phyloP scores from a whole-genome alignment of 768 basidiomycete genomes.

The Hygrophorus pudorinus region DNA sequence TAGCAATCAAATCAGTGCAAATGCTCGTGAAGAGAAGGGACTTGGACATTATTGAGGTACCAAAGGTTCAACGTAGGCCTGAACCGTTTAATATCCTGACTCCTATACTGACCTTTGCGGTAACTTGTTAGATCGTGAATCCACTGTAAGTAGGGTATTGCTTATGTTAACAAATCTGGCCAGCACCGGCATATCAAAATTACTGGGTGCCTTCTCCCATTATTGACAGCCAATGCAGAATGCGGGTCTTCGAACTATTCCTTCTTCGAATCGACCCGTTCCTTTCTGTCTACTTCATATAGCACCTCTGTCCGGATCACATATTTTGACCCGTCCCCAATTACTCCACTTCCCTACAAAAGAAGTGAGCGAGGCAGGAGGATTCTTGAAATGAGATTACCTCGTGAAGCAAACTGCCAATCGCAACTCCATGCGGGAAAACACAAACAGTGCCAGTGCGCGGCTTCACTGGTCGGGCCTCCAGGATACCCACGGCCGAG shows the following conservation, averaged over 20 bases:
- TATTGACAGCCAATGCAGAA: no score
- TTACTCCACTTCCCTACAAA: constrained; percentile 25
- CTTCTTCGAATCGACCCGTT: constrained; percentile 18
- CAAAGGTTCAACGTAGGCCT: no score
- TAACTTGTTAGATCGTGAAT: no score
- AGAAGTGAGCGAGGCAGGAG: neutral
- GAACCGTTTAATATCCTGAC: no score
- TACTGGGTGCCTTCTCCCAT: no score
- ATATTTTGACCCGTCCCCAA: constrained; percentile 23
- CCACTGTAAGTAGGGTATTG: no score
- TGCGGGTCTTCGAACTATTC: neutral
- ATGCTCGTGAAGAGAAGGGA: no score
- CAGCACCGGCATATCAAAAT: no score
- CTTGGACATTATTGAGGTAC: no score
- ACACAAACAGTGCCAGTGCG: constrained; percentile 37
- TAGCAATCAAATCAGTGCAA: no score
- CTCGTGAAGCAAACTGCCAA: constrained; percentile 28
- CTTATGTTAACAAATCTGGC: no score
- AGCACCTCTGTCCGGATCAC: constrained; percentile 30
- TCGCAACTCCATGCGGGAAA: constrained; percentile 33
- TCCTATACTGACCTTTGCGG: no score
- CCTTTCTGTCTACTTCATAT: constrained; percentile 27
- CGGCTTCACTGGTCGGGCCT: constrained; percentile 39
- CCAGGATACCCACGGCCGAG: constrained; percentile 28
- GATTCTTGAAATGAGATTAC: constrained; percentile 4